These are phyloP conservation scores for Phaeophleospora eucalypticola DNA, from an alignment of 2,329 filamentous ascomycete species.

Conservation along the genomic window DNA sequence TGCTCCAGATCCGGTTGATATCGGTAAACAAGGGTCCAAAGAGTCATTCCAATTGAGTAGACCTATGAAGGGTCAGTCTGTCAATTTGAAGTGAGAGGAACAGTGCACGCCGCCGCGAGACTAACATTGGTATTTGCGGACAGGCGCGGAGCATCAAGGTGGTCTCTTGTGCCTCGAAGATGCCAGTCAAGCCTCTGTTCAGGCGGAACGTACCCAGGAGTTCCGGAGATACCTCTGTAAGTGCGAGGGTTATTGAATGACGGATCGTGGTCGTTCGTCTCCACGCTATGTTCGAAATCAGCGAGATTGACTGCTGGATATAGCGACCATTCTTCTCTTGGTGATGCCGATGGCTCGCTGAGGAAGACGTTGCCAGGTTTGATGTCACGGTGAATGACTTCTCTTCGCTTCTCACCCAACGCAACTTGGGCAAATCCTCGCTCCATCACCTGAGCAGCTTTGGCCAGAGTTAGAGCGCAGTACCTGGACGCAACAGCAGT, in stretches of 20 bases:
- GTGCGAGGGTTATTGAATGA: background rate
- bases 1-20: background rate
- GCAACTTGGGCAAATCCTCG: background rate
- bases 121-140: background rate
- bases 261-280: background rate
- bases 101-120: background rate
- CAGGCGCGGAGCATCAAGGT: background rate
- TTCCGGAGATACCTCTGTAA: background rate
- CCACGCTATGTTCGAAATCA: background rate
- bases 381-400: conserved; percentile 22
- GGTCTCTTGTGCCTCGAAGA: background rate
- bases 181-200: background rate
- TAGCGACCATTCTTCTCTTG: background rate
- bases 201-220: background rate
- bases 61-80: background rate
- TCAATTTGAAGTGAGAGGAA: too few species aligned
- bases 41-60: background rate
- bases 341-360: conserved; percentile 1
- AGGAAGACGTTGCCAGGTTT: conserved; percentile 23
- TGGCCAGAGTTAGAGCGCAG: conserved; percentile 2
- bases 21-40: background rate
- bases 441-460: conserved; percentile 9
- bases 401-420: background rate
- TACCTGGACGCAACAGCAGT: too few species aligned
- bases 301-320: background rate